phyloP scores from a whole-genome alignment of 306 rosid species.

The Glycine soja region DNA sequence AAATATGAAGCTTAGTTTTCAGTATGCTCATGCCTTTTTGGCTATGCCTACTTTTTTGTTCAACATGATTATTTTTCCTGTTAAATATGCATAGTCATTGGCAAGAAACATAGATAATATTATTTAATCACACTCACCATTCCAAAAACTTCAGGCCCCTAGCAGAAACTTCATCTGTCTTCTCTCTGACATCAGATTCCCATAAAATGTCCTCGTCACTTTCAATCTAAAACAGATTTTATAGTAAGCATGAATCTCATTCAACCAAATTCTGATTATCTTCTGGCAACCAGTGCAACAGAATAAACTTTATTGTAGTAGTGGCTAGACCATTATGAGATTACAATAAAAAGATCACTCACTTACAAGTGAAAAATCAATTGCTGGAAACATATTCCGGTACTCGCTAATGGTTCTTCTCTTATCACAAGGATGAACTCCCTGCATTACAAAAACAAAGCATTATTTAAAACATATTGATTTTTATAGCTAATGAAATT shows the following conservation, averaged over 20 bases:
- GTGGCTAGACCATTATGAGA: constrained; percentile 4
- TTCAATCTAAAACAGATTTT: constrained; percentile 59
- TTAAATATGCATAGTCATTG: constrained; percentile 14
- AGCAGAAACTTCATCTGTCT: constrained; percentile 63
- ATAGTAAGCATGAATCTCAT: constrained; percentile 30
- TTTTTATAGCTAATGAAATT: neutral
- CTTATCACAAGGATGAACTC: constrained; percentile 86
- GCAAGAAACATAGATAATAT: neutral
- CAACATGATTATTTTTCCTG: neutral
- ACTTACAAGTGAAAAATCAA: constrained; percentile 80
- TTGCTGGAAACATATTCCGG: constrained; percentile 75
- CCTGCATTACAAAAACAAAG: constrained; percentile 58
- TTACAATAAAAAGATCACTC: neutral
- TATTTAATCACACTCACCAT: constrained; percentile 59
- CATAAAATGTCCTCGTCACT: constrained; percentile 75
- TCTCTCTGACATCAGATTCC: constrained; percentile 75
- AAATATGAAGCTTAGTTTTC: neutral
- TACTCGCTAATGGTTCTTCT: constrained; percentile 80
- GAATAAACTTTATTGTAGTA: constrained; percentile 14
- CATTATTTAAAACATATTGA: constrained; percentile 1
- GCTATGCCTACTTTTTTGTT: neutral
- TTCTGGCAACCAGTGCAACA: constrained; percentile 31
- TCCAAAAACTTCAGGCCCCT: constrained; percentile 80
- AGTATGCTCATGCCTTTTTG: constrained; percentile 1
- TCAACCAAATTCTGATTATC: constrained; percentile 29